These are phyloP conservation scores for Zygosaccharomyces pseudorouxii DNA, from an alignment of 805 yeast species.

Conservation along the genomic window DNA sequence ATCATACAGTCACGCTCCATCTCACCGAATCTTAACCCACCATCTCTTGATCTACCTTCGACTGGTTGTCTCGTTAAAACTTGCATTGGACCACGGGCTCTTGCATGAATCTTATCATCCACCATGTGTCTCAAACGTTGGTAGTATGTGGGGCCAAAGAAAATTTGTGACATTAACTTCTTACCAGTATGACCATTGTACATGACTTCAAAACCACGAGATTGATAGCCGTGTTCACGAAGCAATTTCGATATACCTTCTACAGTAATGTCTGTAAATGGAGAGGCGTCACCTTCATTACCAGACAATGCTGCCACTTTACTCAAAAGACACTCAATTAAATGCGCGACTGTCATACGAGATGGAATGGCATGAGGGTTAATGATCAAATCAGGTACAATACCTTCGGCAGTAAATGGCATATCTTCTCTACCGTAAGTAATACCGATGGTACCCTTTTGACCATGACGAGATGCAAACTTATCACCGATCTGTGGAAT, in stretches of 20 bases:
- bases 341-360: slow-evolving; percentile 99
- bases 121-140: slow-evolving; percentile 99
- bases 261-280: slow-evolving; percentile 96
- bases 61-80: slow-evolving; percentile 97
- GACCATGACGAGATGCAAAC: slow-evolving; percentile 99
- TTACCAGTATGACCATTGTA: slow-evolving; percentile 99
- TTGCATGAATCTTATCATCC: slow-evolving; percentile 97
- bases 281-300: slow-evolving; percentile 98
- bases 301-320: slow-evolving; percentile 94
- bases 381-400: slow-evolving; percentile 95
- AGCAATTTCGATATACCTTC: slow-evolving; percentile 91
- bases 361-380: slow-evolving; percentile 99
- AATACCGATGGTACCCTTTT: slow-evolving; percentile 99
- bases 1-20: slow-evolving; percentile 99
- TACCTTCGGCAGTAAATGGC: slow-evolving; percentile 95
- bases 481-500: slow-evolving; percentile 99
- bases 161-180: slow-evolving; percentile 94
- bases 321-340: slow-evolving; percentile 94
- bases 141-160: slow-evolving; percentile 99
- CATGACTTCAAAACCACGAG: slow-evolving; percentile 98
- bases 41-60: slow-evolving; percentile 98
- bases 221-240: slow-evolving; percentile 94
- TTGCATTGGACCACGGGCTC: slow-evolving; percentile 99
- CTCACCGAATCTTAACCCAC: slow-evolving; percentile 98
- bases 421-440: slow-evolving; percentile 97